Evolutionary conservation across 768 basidiomycete genomes (phyloP), one percentile per base, ranked within the genome.

Genomic region (Auriculariales sp.): DNA sequence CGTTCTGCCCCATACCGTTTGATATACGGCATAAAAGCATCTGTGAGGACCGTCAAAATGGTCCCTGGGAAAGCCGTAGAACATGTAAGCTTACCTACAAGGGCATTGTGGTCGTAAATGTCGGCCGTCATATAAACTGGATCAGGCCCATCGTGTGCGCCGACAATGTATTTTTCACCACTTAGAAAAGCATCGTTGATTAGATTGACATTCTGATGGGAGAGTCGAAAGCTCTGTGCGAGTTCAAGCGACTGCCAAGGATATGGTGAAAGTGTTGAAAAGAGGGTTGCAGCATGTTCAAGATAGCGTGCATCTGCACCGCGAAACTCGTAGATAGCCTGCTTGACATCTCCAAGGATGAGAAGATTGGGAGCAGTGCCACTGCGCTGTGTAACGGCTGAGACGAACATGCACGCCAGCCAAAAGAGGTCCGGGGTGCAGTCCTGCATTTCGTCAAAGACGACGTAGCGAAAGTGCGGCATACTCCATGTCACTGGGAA

Each of bases 391-490:
- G 42, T 51, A 15, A 46, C 17, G 12, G 28, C 27, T 2, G 39
- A n/a, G 17, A 51, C 31, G 28, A 51, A 46, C 3, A 28, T 28
- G 28, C 50, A 51, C 11, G 50, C n/a, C 14, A 51, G 44, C 50
- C 50, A 51, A 31, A 30, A 51, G 14, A 51, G 44, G 24, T 46
- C 30, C 7, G 28, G 14, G 15, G 39, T 46, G 28, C 45, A 19
- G 30, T 51, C 50, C 24, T 51, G 50, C 7, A 51, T 27, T 19
- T 51, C 50, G 30, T 51, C 50, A 10, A 51, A 31, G 22, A 51
- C 33, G 25, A 51, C 28, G 34, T 29, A 29, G 17, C 32, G 42
- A 30, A 46, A 51, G n/a, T 28, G 27, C 31, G 44, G 50, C 39
- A 44, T 44, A 25, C 27, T 32, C 15, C 12, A 32, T 44, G 27